phyloP scores from a whole-genome alignment of 495 filamentous ascomycete species.

The Hypoxylon fuscum region DNA sequence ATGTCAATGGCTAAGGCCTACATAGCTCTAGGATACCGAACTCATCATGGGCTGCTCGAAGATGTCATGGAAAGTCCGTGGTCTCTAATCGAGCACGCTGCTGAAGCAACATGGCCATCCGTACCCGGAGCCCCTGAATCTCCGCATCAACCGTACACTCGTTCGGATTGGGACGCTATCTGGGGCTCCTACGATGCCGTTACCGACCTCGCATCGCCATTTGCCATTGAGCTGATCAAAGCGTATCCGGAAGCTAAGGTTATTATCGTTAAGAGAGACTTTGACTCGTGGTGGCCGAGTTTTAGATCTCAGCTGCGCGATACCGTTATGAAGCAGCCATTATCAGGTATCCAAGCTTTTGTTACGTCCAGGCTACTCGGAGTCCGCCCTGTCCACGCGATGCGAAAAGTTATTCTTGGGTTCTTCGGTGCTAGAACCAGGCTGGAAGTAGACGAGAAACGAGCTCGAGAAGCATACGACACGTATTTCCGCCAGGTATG shows the following conservation, averaged over 20 bases:
- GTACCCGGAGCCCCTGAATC: neutral
- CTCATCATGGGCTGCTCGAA: constrained; percentile 23
- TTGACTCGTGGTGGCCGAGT: constrained; percentile 48
- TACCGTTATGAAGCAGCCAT: constrained; percentile 8
- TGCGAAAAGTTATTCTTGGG: constrained; percentile 24
- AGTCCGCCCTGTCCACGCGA: neutral
- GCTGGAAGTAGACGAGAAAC: constrained; percentile 2
- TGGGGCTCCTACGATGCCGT: constrained; percentile 52
- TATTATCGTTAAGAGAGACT: constrained; percentile 48
- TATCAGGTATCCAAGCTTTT: constrained; percentile 1
- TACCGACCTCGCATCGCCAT: constrained; percentile 48
- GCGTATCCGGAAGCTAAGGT: constrained; percentile 58
- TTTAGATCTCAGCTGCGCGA: constrained; percentile 11
- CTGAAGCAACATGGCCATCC: constrained; percentile 34
- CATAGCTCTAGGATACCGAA: constrained; percentile 28
- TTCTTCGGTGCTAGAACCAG: constrained; percentile 8
- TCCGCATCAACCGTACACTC: constrained; percentile 1
- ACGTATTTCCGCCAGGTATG: constrained; percentile 27
- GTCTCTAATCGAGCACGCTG: constrained; percentile 25
- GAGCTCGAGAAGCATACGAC: constrained; percentile 16
- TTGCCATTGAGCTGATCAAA: constrained; percentile 49
- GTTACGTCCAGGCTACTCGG: constrained; percentile 21
- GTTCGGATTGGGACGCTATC: constrained; percentile 52
- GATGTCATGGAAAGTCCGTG: constrained; percentile 11
- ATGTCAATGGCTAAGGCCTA: constrained; percentile 27